Percentiles rank a stretch among this genome's conserved stretches.
Evolutionary conservation across 306 rosid genomes (phyloP).

Genomic region (Arachis stenosperma): DNA sequence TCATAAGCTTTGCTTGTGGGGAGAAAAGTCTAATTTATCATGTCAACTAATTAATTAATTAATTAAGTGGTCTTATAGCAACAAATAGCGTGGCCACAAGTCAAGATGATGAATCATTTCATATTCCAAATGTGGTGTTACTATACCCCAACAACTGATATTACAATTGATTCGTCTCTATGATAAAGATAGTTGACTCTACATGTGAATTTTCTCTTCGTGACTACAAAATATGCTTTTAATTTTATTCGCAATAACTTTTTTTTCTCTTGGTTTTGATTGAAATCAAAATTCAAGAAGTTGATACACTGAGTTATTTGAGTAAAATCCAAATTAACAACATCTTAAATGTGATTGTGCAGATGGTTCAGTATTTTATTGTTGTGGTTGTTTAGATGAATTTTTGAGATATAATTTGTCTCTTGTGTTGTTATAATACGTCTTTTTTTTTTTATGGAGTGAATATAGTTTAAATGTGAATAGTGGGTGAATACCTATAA

Average conservation of each 20-base stretch:
- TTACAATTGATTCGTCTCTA: not conserved
- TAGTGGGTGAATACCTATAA: too few relatives aligned
- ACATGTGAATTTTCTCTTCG: conserved; percentile 17
- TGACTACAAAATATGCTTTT: not conserved
- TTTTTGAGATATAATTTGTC: too few relatives aligned
- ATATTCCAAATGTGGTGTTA: conserved; percentile 30
- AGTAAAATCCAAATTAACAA: too few relatives aligned
- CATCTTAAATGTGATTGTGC: too few relatives aligned
- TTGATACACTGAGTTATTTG: not conserved
- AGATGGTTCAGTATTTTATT: too few relatives aligned
- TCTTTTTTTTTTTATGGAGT: too few relatives aligned
- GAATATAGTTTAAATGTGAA: too few relatives aligned
- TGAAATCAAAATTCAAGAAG: conserved; percentile 4
- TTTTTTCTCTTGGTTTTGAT: not conserved
- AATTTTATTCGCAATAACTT: too few relatives aligned
- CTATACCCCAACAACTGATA: not conserved
- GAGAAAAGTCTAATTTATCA: not conserved
- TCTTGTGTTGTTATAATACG: too few relatives aligned
- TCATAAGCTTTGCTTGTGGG: not conserved
- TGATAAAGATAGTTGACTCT: conserved; percentile 28
- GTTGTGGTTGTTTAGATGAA: too few relatives aligned
- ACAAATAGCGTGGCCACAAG: not conserved
- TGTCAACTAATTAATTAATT: conserved; percentile 3
- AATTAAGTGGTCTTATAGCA: conserved; percentile 1
- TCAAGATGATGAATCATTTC: conserved; percentile 30